Evolutionary conservation across 1,284 basidiomycete genomes (phyloP), one percentile per base, ranked within the genome.

Genomic region (Boletellus sp.): DNA sequence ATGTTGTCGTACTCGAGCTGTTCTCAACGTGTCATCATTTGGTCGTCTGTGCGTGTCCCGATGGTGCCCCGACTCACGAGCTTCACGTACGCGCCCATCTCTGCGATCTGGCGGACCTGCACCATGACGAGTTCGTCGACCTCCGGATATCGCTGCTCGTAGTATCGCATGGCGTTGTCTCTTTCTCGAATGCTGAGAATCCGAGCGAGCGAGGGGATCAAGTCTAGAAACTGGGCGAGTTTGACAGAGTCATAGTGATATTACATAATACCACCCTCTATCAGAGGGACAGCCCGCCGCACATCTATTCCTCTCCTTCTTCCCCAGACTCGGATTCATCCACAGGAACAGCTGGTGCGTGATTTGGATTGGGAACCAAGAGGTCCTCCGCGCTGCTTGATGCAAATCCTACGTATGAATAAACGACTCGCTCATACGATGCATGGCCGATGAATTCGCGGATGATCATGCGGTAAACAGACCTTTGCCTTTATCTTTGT

Each of bases 81-180:
- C 72, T 97, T 97, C 61, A 99, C 97, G 71, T 99, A 99, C 47
- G 97, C 96, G 51, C 97, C 96, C 95, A 98, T 99, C 74, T 99
- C 96, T 54, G 94, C 94, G 64, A 99, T 99, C 76, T 97, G 93
- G 71, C 93, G 91, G 59, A 99, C 96, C 72, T 98, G 95, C 43
- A 97, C 95, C 95, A 98, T 97, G 71, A 98, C 95, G 56, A 98
- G 86, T 72, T 97, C 92, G 71, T 99, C 96, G 52, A 97, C 91
- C 73, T 93, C 88, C 28, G 87, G 89, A 64, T 89, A 91, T 57
- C 82, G 80, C 64, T 85, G 83, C 67, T 88, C 83, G 68, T 91
- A 91, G 70, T 90, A 91, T 43, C 89, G 82, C 89, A 91, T 91
- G 33, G 18, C 16, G 44, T 24, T 18, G 18, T 21, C 8, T 35